These are phyloP conservation scores for Vicia faba DNA, from an alignment of 306 rosid genomes.

Conservation along the genomic window DNA sequence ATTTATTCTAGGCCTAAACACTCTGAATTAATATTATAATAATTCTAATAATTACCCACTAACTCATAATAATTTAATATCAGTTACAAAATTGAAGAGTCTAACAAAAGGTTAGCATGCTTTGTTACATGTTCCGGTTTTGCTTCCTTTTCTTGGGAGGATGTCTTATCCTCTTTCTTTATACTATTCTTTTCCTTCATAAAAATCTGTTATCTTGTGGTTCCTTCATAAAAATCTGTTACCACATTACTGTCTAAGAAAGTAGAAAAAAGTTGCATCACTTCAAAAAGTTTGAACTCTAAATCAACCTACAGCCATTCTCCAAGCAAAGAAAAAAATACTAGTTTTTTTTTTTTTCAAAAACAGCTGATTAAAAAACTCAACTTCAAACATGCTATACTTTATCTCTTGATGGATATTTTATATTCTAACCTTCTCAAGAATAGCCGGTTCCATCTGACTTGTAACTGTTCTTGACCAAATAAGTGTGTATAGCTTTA, in stretches of 20 bases:
- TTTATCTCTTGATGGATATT: conserved; percentile 20
- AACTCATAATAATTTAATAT: no score
- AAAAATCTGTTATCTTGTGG: not conserved
- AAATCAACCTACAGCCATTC: conserved; percentile 25
- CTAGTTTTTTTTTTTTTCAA: no score
- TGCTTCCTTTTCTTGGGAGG: not conserved
- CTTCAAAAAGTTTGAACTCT: conserved; percentile 28
- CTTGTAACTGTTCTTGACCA: conserved; percentile 91
- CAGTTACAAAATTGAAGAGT: no score
- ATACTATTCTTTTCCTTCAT: conserved; percentile 10
- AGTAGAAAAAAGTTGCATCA: conserved; percentile 2
- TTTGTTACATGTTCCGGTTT: conserved; percentile 11
- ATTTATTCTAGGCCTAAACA: no score
- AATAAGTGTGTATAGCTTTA: conserved; percentile 85
- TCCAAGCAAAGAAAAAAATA: conserved; percentile 25
- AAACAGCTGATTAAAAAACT: not conserved
- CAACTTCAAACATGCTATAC: not conserved
- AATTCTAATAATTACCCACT: no score
- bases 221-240: not conserved
- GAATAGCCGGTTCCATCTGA: conserved; percentile 82
- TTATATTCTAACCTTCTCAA: conserved; percentile 66
- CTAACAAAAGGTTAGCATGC: not conserved
- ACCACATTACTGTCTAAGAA: conserved; percentile 3
- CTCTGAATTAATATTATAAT: no score
- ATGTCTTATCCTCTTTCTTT: conserved; percentile 8